Evolutionary conservation across 169 alveolate species (phyloP), one percentile per base, ranked within the genome.

Genomic region (Cryptosporidium parvum): DNA sequence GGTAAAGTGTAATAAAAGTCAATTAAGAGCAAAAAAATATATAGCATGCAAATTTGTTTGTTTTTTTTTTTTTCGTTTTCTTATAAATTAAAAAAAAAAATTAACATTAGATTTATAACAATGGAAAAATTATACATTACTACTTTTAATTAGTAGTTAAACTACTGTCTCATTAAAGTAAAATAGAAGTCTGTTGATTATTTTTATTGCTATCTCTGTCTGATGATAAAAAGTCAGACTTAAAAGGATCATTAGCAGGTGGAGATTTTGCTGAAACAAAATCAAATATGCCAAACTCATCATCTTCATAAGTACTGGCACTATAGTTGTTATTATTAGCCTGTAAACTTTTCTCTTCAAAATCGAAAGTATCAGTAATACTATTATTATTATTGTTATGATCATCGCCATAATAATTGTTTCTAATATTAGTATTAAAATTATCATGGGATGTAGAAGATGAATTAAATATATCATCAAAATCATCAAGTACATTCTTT

Each of bases 401-500:
- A 26, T 16, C 14, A 42, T 42, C 7, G 35, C 4, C 35, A 31
- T 31, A 31, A 39, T 69, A 1, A 23, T 18, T 18, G 33, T 53
- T 18, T 18, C 29, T 18, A 52, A 14, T 52, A 23, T 56, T n/a
- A 10, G 7, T 10, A 21, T 10, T 10, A 56, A 26, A 21, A 10
- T 3, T 23, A 51, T n/a, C 65, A 16, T 21, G 2, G 65, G 84
- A 69, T 16, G 44, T 26, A 29, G 39, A 69, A 23, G 65, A 26
- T 35, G 84, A 44, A 21, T 73, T 73, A 45, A 73, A 73, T 26
- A 73, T 73, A 37, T 73, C 86, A 42, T 73, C 86, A 56, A 73
- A 73, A 33, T 73, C 86, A 58, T 73, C 86, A 12, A 73, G 37
- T 58, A 73, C 7, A 29, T 73, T 33, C 23, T 58, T 33, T 8